Conservation (phyloP, 1,284 basidiomycete genomes). For the Taiwanofungus camphoratus region DNA sequence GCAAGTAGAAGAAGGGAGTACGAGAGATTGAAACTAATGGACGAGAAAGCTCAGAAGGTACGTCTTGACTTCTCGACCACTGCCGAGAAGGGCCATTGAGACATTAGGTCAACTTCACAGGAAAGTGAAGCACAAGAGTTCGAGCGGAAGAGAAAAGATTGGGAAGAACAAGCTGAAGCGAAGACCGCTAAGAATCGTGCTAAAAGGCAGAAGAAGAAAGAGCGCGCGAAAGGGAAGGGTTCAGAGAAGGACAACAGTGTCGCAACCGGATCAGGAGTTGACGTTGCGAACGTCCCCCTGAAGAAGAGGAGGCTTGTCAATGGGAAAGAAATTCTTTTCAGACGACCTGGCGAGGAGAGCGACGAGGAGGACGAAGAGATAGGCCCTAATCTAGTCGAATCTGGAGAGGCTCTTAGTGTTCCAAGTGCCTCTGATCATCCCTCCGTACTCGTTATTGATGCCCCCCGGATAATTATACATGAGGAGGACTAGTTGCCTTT, state of each 20-base stretch:
- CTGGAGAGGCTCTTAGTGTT: conserved; percentile 9
- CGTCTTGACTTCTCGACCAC: conserved; percentile 12
- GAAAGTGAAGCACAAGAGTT: conserved; percentile 64
- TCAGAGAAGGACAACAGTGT: conserved; percentile 23
- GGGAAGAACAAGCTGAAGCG: conserved; percentile 64
- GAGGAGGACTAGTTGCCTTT: conserved; percentile 47
- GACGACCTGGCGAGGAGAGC: conserved; percentile 46
- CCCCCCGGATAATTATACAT: conserved; percentile 42
- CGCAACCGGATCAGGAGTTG: conserved; percentile 17
- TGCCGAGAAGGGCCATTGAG: too few relatives aligned
- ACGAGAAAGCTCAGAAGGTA: conserved; percentile 78
- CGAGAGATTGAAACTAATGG: conserved; percentile 88
- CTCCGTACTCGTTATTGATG: conserved; percentile 28
- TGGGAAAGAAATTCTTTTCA: conserved; percentile 55
- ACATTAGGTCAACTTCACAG: conserved; percentile 35
- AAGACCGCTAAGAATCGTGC: conserved; percentile 93
- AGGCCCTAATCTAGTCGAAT: conserved; percentile 18
- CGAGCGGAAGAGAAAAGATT: conserved; percentile 55
- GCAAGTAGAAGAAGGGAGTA: conserved; percentile 91
- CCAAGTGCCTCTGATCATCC: conserved; percentile 6
- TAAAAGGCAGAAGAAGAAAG: conserved; percentile 88
- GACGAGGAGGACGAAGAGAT: conserved; percentile 34
- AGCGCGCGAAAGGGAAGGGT: conserved; percentile 40
- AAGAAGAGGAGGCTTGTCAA: conserved; percentile 51
- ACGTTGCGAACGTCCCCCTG: conserved; percentile 28